Evolutionary conservation across 192 early-diverging fungal genomes (phyloP).

Genomic region (Coemansia nantahalensis): DNA sequence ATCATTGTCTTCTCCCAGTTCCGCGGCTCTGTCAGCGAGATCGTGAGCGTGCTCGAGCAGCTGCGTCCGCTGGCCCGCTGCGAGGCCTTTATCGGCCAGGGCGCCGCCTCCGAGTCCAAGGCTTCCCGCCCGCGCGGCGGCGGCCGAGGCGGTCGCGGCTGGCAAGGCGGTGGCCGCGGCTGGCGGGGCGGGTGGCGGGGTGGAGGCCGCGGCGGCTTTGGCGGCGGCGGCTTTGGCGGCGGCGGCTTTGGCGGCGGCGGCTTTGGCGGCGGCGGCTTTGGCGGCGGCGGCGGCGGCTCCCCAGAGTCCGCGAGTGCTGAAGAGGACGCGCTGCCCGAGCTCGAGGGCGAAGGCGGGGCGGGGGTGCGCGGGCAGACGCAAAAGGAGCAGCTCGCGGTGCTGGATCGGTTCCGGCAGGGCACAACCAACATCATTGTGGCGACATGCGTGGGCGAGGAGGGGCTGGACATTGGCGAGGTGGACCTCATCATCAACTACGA

Average conservation of each 20-base stretch:
- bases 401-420: constrained; percentile 73
- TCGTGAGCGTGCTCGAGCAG: constrained; percentile 57
- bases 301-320: no score
- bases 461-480: constrained; percentile 94
- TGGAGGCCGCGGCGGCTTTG: constrained; percentile 4
- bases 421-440: constrained; percentile 83
- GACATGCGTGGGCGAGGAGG: constrained; percentile 94
- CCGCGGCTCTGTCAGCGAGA: constrained; percentile 85
- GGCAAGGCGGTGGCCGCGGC: constrained; percentile 6
- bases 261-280: no score
- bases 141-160: background rate
- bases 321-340: constrained; percentile 11
- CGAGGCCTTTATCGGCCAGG: constrained; percentile 83
- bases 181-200: constrained; percentile 1
- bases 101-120: constrained; percentile 8
- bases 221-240: background rate
- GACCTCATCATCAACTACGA: constrained; percentile 93
- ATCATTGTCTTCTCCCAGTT: constrained; percentile 87
- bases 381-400: constrained; percentile 78
- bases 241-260: background rate
- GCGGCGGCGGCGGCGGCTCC: background rate
- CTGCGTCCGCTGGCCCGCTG: constrained; percentile 68
- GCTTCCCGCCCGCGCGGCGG: background rate
- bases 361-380: constrained; percentile 76
- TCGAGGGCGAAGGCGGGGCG: constrained; percentile 14